Conservation (phyloP, 495 filamentous ascomycete species). For the Penicillium paradoxum region DNA sequence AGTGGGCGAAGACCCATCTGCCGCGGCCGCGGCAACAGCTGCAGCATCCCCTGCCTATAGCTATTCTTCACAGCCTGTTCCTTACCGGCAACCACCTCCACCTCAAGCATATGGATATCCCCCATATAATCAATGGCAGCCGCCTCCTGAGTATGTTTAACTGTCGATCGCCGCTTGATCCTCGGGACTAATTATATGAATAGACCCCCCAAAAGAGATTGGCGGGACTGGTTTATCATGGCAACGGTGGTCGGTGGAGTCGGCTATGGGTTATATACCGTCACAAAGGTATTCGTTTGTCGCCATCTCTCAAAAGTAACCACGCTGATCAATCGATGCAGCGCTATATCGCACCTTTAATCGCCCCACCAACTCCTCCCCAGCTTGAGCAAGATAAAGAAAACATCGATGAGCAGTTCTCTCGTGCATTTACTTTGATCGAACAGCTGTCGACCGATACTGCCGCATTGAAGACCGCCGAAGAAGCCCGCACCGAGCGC, state of each 20-base stretch:
- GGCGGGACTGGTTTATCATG: constrained; percentile 98
- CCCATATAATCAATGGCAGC: constrained; percentile 67
- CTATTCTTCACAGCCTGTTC: constrained; percentile 48
- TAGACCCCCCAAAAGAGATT: constrained; percentile 72
- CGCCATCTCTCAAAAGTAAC: not conserved
- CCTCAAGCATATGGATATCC: constrained; percentile 63
- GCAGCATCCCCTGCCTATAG: constrained; percentile 36
- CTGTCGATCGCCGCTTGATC: not conserved
- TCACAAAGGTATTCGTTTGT: constrained; percentile 61
- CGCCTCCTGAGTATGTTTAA: constrained; percentile 54
- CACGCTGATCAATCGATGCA: constrained; percentile 26
- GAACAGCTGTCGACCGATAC: constrained; percentile 92
- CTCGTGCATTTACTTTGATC: constrained; percentile 82
- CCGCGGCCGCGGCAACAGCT: constrained; percentile 24
- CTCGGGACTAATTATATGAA: constrained; percentile 12
- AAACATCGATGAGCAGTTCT: constrained; percentile 84
- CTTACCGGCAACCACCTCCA: constrained; percentile 49
- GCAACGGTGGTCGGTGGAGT: constrained; percentile 85
- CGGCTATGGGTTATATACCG: constrained; percentile 77
- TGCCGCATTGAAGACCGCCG: constrained; percentile 74
- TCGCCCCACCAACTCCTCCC: constrained; percentile 88
- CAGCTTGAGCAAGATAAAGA: constrained; percentile 91
- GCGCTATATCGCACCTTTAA: constrained; percentile 87
- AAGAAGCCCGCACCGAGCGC: constrained; percentile 76
- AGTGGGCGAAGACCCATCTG: constrained; percentile 53